Evolutionary conservation across 2,329 filamentous ascomycete genomes (phyloP).

Genomic region (Zarea fungicola): DNA sequence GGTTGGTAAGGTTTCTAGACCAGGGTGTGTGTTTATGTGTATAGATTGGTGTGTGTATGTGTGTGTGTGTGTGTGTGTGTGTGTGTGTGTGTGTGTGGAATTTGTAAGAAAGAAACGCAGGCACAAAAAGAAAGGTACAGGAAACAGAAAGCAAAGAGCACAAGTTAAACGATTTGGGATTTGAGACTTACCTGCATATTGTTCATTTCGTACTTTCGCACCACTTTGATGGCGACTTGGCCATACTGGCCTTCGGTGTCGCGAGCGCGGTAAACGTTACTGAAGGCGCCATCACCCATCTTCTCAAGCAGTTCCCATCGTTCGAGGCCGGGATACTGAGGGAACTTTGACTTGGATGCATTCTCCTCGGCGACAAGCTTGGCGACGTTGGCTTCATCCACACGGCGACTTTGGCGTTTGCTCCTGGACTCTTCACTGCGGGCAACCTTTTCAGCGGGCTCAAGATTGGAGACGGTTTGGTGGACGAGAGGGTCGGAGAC

Average conservation of each 20-base stretch:
- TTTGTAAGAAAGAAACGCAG: conserved; percentile 4
- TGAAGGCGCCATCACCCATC: conserved; percentile 97
- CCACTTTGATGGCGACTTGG: conserved; percentile 96
- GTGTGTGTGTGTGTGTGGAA: conserved; percentile 7
- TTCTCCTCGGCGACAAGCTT: conserved; percentile 90
- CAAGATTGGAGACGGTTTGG: conserved; percentile 57
- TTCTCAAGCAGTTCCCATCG: conserved; percentile 85
- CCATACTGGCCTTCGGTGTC: conserved; percentile 66
- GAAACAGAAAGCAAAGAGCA: conserved; percentile 18
- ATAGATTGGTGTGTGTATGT: conserved; percentile 19
- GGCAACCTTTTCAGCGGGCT: conserved; percentile 52
- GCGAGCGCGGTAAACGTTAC: conserved; percentile 89
- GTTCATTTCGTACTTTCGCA: conserved; percentile 99
- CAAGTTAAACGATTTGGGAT: conserved; percentile 8
- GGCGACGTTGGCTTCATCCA: conserved; percentile 67
- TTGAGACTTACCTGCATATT: conserved; percentile 84
- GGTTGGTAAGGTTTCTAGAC: conserved; percentile 48
- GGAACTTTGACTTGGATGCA: conserved; percentile 77
- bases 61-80: conserved; percentile 13
- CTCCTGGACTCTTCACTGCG: conserved; percentile 23
- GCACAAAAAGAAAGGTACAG: conserved; percentile 2
- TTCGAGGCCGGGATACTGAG: conserved; percentile 46
- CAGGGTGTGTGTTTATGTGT: conserved; percentile 6
- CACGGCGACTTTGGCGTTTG: conserved; percentile 28
- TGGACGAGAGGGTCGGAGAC: conserved; percentile 56